phyloP scores from a whole-genome alignment of 2,329 filamentous ascomycete genomes.

The Proliferodiscus dingleyae region DNA sequence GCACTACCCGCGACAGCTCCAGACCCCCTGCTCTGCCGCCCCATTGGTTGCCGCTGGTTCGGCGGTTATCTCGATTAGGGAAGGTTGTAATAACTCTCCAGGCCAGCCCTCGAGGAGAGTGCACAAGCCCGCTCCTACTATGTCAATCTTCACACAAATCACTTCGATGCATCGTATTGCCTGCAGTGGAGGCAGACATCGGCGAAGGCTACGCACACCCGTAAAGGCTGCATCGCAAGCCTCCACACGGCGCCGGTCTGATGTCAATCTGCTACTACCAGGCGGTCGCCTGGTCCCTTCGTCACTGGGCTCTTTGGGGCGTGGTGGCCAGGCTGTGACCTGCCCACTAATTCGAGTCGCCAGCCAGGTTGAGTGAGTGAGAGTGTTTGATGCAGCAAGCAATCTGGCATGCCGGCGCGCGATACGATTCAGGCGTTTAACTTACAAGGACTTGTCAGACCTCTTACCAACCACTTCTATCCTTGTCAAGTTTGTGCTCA shows the following conservation, averaged over 20 bases:
- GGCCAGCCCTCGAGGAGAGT: slow-evolving; percentile 14
- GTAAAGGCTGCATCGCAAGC: slow-evolving; percentile 11
- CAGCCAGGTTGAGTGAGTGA: slow-evolving; percentile 9
- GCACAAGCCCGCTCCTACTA: slow-evolving; percentile 4
- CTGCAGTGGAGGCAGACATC: not conserved
- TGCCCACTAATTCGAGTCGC: slow-evolving; percentile 1
- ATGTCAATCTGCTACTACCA: slow-evolving; percentile 2
- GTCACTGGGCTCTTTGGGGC: slow-evolving; percentile 8
- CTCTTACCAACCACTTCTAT: slow-evolving; percentile 13
- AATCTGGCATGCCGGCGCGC: slow-evolving; percentile 8
- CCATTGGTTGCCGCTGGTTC: slow-evolving; percentile 27
- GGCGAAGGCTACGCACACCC: slow-evolving; percentile 1
- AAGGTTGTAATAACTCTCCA: slow-evolving; percentile 21
- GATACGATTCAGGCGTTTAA: not conserved
- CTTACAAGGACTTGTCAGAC: not conserved
- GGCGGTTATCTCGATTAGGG: slow-evolving; percentile 32
- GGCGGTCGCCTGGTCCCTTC: not conserved
- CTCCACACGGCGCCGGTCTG: slow-evolving; percentile 1
- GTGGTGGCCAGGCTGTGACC: slow-evolving; percentile 16
- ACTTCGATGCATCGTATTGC: not conserved
- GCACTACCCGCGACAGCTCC: slow-evolving; percentile 21
- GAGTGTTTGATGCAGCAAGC: slow-evolving; percentile 8
- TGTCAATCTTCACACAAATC: not conserved
- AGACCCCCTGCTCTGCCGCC: slow-evolving; percentile 21
- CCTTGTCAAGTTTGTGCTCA: slow-evolving; percentile 13